Base-by-base conservation (phyloP, 768 basidiomycete species). In the Cubamyces sp. region DNA sequence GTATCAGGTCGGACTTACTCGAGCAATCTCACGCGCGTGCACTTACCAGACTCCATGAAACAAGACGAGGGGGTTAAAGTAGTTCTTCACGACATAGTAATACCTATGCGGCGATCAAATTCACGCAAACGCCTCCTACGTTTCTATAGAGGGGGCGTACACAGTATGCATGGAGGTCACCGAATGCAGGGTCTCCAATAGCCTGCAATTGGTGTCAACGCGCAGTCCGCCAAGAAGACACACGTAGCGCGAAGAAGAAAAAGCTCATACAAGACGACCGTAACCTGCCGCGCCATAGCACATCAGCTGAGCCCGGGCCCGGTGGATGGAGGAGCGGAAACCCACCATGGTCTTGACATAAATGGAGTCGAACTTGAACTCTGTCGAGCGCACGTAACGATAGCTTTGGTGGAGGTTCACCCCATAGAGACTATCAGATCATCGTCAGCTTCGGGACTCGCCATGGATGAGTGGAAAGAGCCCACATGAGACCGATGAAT, bases 401-500 rank as follows among this genome's bases (percentile, higher is more conserved):
- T 53, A 55, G 42, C 26, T 43, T 30, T 55, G 54, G 28, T 55
- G 43, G 25, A 55, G 41, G 9, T 25, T 28, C 2, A 55, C 3
- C 3, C 54, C 54, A n/a, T 26, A 55, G 1, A 55, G 28, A 9
- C 54, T 55, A 40, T 23, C 19, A n/a, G 14, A 5, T 15, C 21
- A 30, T 26, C 43, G 34, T 34, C 34, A 34, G 34, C 8, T 30
- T 3, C 28, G 28, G 28, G 4, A 8, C 28, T 30, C 28, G 8
- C 28, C 28, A 30, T 3, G 8, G 28, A 30, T 30, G 3, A 34
- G 6, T 5, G 9, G 9, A 11, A 34, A 34, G 47, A 18, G 49
- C 46, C 15, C 21, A 57, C 56, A 57, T 57, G 37, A 57, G 56
- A 25, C 56, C 39, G 15, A 57, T 41, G 56, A 39, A 57, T 3